A percentile compares a stretch with the other conserved stretches of the same genome.
phyloP scores from a whole-genome alignment of 768 basidiomycete genomes.

The Cubamyces sp. region DNA sequence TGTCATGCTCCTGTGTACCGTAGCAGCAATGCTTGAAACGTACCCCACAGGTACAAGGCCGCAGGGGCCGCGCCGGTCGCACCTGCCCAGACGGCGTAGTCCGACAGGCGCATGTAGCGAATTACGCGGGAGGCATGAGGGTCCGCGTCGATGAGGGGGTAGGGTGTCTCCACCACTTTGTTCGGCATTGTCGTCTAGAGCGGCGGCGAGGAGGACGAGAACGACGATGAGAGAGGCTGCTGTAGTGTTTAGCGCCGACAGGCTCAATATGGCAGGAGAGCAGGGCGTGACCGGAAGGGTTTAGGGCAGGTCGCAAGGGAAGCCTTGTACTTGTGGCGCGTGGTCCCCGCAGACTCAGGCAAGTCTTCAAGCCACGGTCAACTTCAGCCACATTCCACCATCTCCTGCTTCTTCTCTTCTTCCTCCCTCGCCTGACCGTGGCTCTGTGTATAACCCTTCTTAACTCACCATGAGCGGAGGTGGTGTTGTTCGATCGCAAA shows the following conservation, averaged over 20 bases:
- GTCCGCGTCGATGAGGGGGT: constrained; percentile 93
- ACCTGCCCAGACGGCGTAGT: constrained; percentile 85
- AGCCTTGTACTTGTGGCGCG: constrained; percentile 11
- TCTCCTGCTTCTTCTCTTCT: not conserved
- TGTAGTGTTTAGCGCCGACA: not conserved
- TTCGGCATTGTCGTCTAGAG: constrained; percentile 48
- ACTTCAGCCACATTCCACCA: constrained; percentile 10
- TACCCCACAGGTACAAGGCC: constrained; percentile 84
- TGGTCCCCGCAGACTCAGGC: constrained; percentile 13
- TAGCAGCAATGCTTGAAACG: constrained; percentile 33
- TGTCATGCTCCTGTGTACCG: constrained; percentile 2
- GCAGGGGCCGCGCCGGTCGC: constrained; percentile 82
- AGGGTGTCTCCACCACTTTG: constrained; percentile 64
- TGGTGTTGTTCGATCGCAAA: constrained; percentile 16
- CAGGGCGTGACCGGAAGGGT: constrained; percentile 23
- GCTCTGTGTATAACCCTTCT: not conserved
- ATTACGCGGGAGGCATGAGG: constrained; percentile 88
- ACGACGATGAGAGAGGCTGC: constrained; percentile 22
- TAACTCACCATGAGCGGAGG: constrained; percentile 20
- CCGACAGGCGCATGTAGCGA: constrained; percentile 84
- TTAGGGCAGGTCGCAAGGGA: constrained; percentile 17
- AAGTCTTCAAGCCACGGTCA: constrained; percentile 12
- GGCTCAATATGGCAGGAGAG: constrained; percentile 17
- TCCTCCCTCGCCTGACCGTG: not conserved
- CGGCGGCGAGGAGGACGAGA: constrained; percentile 27